phyloP scores from a whole-genome alignment of 1,139 yeast species.

The Scheffersomyces lignicola region DNA sequence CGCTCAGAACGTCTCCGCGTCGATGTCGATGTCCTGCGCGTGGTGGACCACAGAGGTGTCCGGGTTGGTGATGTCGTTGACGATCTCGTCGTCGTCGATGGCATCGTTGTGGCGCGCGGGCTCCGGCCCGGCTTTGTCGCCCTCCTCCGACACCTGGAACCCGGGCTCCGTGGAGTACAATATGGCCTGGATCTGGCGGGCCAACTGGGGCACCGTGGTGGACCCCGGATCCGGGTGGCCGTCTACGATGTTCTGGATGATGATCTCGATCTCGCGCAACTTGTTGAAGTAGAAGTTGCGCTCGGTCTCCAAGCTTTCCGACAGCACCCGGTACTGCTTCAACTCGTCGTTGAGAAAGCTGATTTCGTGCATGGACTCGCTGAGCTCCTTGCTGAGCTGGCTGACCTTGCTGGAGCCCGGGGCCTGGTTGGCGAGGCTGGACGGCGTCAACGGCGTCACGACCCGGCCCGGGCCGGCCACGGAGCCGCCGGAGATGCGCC shows the following conservation, averaged over 20 bases:
- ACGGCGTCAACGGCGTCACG: constrained; percentile 2
- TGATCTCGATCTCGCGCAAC: constrained; percentile 81
- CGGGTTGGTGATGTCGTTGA: too few species aligned
- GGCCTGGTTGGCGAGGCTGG: not conserved
- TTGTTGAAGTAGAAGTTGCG: constrained; percentile 90
- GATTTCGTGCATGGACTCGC: constrained; percentile 34
- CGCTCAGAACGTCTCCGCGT: too few species aligned
- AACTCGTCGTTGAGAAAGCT: constrained; percentile 48
- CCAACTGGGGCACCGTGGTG: constrained; percentile 38
- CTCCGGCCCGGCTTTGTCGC: constrained; percentile 16
- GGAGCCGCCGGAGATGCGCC: not conserved
- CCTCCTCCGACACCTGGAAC: constrained; percentile 46
- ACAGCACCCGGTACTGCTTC: constrained; percentile 50
- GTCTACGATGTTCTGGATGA: constrained; percentile 67
- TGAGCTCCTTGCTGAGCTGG: constrained; percentile 20
- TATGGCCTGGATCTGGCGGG: constrained; percentile 69
- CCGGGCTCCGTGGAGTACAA: constrained; percentile 84
- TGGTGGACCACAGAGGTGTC: too few species aligned
- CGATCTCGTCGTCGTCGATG: constrained; percentile 11
- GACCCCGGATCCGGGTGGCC: constrained; percentile 29
- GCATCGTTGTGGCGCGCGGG: too few species aligned
- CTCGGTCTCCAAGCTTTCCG: constrained; percentile 68
- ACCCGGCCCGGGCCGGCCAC: not conserved
- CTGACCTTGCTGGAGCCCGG: constrained; percentile 1
- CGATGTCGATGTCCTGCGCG: too few species aligned